phyloP scores from a whole-genome alignment of 139 green algal genomes.

The Chlamydomonas urium region DNA sequence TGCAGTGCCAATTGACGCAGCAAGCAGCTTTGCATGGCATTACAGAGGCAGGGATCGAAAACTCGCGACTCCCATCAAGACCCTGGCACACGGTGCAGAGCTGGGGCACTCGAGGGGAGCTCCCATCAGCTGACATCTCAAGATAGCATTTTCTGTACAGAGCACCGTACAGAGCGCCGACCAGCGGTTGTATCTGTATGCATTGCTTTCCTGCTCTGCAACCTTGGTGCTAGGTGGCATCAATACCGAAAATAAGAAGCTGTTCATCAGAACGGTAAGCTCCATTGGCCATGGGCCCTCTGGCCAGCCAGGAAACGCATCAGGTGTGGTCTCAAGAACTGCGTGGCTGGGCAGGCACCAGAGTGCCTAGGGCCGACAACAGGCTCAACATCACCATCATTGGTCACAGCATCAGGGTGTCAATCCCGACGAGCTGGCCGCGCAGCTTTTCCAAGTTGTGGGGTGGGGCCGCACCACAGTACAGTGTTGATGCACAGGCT shows the following conservation, averaged over 20 bases:
- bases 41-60: not conserved
- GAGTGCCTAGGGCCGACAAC: not conserved
- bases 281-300: no score
- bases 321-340: not conserved
- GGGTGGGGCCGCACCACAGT: no score
- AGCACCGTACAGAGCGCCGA: slow-evolving; percentile 34
- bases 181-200: slow-evolving; percentile 39
- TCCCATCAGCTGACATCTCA: slow-evolving; percentile 24
- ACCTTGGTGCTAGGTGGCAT: slow-evolving; percentile 52
- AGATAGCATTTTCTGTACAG: no score
- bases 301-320: not conserved
- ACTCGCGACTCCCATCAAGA: not conserved
- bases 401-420: not conserved
- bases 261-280: slow-evolving; percentile 31
- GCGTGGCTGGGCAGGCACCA: not conserved
- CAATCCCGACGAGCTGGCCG: not conserved
- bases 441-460: not conserved
- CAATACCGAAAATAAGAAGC: slow-evolving; percentile 65
- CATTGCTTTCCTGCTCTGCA: not conserved
- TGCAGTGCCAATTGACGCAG: not conserved
- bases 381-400: not conserved
- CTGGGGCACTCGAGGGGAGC: no score
- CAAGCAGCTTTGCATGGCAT: not conserved
- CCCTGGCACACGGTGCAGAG: slow-evolving; percentile 20
- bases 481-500: no score